Conservation (phyloP, 148 eudicot species). For the Silene uniflora region DNA sequence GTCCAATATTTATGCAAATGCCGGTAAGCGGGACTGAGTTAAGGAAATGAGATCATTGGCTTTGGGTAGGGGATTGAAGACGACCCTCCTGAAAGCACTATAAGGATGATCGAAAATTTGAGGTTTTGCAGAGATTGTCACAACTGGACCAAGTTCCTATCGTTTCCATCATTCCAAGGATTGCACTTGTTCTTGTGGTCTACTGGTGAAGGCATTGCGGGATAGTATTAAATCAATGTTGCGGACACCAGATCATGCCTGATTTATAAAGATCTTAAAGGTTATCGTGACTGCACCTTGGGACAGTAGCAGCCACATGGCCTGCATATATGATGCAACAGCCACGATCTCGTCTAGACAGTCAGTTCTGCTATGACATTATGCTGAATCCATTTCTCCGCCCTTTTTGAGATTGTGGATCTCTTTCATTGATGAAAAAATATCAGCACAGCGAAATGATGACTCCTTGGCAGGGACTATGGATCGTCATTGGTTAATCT, state of each 20-base stretch:
- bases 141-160: slow-evolving; percentile 53
- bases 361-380: too few relatives aligned
- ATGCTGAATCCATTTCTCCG: too few relatives aligned
- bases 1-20: slow-evolving; percentile 67
- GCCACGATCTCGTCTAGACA: too few relatives aligned
- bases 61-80: slow-evolving; percentile 54
- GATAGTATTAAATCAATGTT: background rate
- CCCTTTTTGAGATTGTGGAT: too few relatives aligned
- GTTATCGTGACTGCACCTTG: background rate
- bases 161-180: slow-evolving; percentile 78
- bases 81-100: slow-evolving; percentile 56
- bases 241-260: background rate
- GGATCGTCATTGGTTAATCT: too few relatives aligned
- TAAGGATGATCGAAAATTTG: slow-evolving; percentile 60
- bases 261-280: background rate
- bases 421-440: too few relatives aligned
- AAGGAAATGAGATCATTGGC: slow-evolving; percentile 64
- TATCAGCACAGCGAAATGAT: too few relatives aligned
- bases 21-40: slow-evolving; percentile 66
- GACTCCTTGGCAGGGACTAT: too few relatives aligned
- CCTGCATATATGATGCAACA: too few relatives aligned
- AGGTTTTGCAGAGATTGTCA: slow-evolving; percentile 84
- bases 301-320: too few relatives aligned
- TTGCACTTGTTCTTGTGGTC: slow-evolving; percentile 64
- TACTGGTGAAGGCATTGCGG: slow-evolving; percentile 58